These are phyloP conservation scores for Pythium guiyangense DNA, from an alignment of 352 stramenopile genomes.

Conservation along the genomic window DNA sequence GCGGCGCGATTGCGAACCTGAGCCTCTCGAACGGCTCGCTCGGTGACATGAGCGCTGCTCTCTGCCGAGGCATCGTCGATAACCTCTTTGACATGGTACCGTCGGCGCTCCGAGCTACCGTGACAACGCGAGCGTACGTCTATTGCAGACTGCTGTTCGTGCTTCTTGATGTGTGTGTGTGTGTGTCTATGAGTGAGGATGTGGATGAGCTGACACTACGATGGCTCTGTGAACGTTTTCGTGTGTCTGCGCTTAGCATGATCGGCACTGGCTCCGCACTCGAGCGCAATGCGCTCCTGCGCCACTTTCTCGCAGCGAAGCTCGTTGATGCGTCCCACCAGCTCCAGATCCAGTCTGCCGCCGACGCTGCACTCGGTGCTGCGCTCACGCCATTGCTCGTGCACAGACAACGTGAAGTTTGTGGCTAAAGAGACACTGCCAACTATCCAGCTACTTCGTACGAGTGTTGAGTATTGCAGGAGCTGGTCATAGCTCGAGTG, in stretches of 20 bases:
- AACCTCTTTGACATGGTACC: constrained; percentile 77
- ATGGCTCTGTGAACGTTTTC: neutral
- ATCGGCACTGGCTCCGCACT: constrained; percentile 74
- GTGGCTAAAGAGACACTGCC: no score
- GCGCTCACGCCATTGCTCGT: constrained; percentile 35
- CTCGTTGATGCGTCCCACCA: constrained; percentile 26
- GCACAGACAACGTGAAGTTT: neutral
- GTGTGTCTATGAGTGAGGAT: no score
- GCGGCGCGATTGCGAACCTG: constrained; percentile 43
- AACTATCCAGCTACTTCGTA: no score
- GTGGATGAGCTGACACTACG: constrained; percentile 2
- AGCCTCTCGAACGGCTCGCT: constrained; percentile 63
- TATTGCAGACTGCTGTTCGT: neutral
- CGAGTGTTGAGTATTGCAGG: no score
- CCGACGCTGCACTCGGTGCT: constrained; percentile 55
- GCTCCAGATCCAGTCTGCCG: constrained; percentile 38
- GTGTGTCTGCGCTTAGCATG: constrained; percentile 25
- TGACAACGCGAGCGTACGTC: constrained; percentile 38
- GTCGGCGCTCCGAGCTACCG: constrained; percentile 20
- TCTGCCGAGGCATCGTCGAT: constrained; percentile 58
- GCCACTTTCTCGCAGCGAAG: constrained; percentile 34
- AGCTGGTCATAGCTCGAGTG: no score
- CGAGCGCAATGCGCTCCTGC: constrained; percentile 56
- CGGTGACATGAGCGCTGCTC: constrained; percentile 63
- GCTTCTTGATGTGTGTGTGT: neutral